Base-by-base conservation (phyloP, 768 basidiomycete species). In the Lactarius vividus region DNA sequence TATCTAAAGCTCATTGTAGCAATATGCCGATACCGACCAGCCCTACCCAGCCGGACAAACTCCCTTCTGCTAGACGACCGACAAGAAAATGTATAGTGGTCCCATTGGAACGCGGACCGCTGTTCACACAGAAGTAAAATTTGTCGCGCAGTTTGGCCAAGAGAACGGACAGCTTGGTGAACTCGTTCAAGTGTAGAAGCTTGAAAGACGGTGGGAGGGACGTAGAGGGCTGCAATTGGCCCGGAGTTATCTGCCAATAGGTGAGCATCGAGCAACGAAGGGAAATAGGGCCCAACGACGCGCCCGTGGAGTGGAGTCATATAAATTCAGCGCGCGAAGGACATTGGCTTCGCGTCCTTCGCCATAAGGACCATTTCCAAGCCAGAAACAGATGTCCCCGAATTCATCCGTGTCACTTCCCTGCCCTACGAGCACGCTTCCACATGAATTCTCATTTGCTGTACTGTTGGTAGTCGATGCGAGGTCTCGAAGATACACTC, bases 401-500 rank as follows among this genome's bases (percentile, higher is more conserved):
- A 77, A 83, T 56, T 87, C 85, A 66, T 86, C 85, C 69, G 79
- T 81, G 69, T 88, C 85, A 67, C 80, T 84, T n/a, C 76, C 72
- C 37, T 77, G 77, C 2, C 85, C 85, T 0, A 80, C 82, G 15
- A 86, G 77, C 54, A 86, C 74, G 70, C 83, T 86, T n/a, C 82
- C 81, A 70, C 79, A 82, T 13, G 77, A 72, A 11, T 78, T 74
- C 3, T 77, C 74, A 31, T 71, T 73, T 3, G 85, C 83, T 1
- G 79, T 74, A 1, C 67, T 70, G 58, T 80, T 76, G 13, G 82
- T 82, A 42, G 74, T 71, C 16, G 71, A 66, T 4, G 79, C 80
- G 58, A 86, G 77, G 49, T 65, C 64, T 20, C 61, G 37, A 39
- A 70, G 57, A n/a, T 54, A 70, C 4, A 62, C 62, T 9, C 61